Evolutionary conservation across 352 stramenopile species (phyloP), one percentile per base, ranked within the genome.

Genomic region (Phytophthora sojae): DNA sequence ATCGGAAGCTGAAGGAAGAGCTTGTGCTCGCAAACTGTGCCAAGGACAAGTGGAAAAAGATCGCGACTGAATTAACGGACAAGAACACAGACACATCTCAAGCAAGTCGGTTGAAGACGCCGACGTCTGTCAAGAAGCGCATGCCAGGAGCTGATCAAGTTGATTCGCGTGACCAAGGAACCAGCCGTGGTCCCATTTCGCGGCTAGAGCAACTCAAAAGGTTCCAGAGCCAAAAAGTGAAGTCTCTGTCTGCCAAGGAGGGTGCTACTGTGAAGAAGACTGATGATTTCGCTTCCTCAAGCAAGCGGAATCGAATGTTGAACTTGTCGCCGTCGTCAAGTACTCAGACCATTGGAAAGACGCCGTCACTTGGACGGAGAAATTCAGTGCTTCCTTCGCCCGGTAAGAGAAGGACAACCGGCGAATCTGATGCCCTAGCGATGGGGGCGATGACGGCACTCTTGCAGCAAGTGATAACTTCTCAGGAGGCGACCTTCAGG

Each of bases 21-120:
- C 55, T 80, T 64, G 0, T 50, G 2, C 21, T 64, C 7, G 59
- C 88, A n/a, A 76, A 82, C 42, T 77, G 58, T 39, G 76, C 75
- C 25, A 94, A 88, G 45, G 58, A 90, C 39, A 91, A 94, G 65
- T 91, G 85, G 88, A 88, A 92, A 59, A 78, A 70, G 30, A 79
- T 92, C 47, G 85, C 86, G 1, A 69, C 82, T 39, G 77, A 82
- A 17, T 60, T 87, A 7, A n/a, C 60, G 9, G 51, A 51, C 21
- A 88, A 79, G 23, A 74, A 17, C 39, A 68, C 61, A n/a, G 57
- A 7, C 6, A 21, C 4, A 39, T 76, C 64, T 25, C 79, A 69
- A 14, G 49, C 21, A 11, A 30, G 0, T 54, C 47, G 19, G 19
- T 35, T 54, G 21, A 54, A 15, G 19, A 54, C 47, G 47, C 47